These are phyloP conservation scores for Boletus reticuloceps DNA, from an alignment of 768 basidiomycete species.

Conservation along the genomic window DNA sequence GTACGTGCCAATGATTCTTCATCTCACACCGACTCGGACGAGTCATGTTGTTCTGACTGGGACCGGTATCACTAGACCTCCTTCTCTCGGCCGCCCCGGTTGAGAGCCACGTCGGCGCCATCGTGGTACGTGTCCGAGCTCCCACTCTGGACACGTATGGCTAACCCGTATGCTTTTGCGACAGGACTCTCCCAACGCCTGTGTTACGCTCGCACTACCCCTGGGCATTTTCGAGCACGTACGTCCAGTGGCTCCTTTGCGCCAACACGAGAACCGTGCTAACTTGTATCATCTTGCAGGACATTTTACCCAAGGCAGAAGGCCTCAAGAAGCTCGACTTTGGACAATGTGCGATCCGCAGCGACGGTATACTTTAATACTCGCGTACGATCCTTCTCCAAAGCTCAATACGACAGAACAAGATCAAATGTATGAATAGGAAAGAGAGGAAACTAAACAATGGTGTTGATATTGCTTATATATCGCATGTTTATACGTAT, in stretches of 20 bases:
- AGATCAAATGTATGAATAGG: neutral
- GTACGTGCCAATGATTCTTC: constrained; percentile 32
- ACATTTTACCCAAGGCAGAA: constrained; percentile 64
- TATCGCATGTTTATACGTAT: neutral
- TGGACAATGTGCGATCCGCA: constrained; percentile 65
- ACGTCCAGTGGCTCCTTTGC: constrained; percentile 14
- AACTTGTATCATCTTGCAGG: constrained; percentile 34
- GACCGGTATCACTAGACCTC: constrained; percentile 42
- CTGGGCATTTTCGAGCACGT: constrained; percentile 77
- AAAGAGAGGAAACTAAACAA: neutral
- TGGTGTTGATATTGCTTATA: neutral
- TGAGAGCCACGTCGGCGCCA: constrained; percentile 66
- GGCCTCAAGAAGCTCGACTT: constrained; percentile 58
- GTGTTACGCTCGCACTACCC: constrained; percentile 70
- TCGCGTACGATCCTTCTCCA: neutral
- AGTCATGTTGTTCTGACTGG: neutral
- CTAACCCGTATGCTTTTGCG: neutral
- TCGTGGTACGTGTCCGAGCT: constrained; percentile 49
- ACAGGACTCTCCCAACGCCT: constrained; percentile 76
- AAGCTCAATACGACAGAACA: neutral
- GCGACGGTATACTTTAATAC: constrained; percentile 42
- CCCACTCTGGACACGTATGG: neutral
- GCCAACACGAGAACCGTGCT: neutral
- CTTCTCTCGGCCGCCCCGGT: constrained; percentile 68
- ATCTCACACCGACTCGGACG: too few species aligned